Evolutionary conservation across 345 rosid genomes (phyloP).

Genomic region (Excoecaria agallocha): DNA sequence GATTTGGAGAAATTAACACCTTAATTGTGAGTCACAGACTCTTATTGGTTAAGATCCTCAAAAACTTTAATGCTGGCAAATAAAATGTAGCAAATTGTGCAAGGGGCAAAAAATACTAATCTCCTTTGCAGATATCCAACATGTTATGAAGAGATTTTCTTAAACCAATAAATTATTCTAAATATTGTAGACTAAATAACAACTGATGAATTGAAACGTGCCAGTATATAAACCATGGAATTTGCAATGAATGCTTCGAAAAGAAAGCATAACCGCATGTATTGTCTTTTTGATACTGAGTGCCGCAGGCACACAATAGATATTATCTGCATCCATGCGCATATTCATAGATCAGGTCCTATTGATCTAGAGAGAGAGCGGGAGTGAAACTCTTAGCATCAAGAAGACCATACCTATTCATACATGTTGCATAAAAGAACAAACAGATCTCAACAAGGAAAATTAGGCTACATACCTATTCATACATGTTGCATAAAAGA

Average conservation of each 20-base stretch:
- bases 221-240: neutral
- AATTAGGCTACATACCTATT: neutral
- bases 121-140: neutral
- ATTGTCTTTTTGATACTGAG: neutral
- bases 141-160: neutral
- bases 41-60: neutral
- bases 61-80: neutral
- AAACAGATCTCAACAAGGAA: neutral
- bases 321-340: neutral
- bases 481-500: no score
- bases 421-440: neutral
- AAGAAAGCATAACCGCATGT: neutral
- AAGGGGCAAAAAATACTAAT: neutral
- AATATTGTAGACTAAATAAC: neutral
- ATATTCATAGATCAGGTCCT: neutral
- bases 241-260: neutral
- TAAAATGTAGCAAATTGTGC: neutral
- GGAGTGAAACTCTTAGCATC: neutral
- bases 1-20: no score
- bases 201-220: neutral
- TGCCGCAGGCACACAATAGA: neutral
- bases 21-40: neutral
- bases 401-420: neutral
- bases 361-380: neutral
- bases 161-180: neutral